A percentile compares a stretch with the other conserved stretches of the same genome.
phyloP scores from a whole-genome alignment of 192 early-diverging fungal genomes.

The Linnemannia zychae region DNA sequence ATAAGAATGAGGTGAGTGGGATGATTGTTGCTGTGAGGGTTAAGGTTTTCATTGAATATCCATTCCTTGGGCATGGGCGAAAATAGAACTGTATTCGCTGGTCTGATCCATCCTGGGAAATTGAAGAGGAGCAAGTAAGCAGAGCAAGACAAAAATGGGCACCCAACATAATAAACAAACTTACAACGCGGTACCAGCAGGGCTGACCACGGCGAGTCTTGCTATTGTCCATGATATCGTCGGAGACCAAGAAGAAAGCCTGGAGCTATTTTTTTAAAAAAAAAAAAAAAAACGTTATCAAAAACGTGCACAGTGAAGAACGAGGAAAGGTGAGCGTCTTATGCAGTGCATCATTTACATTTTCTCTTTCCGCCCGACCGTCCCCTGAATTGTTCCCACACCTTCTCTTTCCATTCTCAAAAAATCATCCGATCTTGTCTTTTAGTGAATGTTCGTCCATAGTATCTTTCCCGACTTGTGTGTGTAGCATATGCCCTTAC shows the following conservation, averaged over 20 bases:
- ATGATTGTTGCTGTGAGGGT: background rate
- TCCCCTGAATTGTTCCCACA: background rate
- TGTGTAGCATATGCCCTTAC: too few species aligned
- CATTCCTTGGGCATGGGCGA: background rate
- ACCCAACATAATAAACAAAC: background rate
- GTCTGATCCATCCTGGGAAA: background rate
- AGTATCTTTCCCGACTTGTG: background rate
- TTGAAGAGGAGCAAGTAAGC: background rate
- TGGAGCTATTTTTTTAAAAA: slow-evolving; percentile 78
- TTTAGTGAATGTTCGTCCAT: background rate
- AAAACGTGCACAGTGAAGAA: slow-evolving; percentile 4
- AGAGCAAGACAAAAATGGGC: background rate
- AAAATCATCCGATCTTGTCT: background rate
- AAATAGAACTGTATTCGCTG: background rate
- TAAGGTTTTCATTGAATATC: background rate
- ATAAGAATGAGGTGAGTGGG: background rate
- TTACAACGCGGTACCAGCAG: slow-evolving; percentile 92
- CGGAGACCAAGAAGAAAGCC: slow-evolving; percentile 97
- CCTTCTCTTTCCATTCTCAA: background rate
- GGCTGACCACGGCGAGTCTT: slow-evolving; percentile 96
- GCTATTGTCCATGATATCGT: slow-evolving; percentile 99
- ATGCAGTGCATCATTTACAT: background rate
- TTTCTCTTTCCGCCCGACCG: background rate
- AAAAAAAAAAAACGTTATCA: background rate
- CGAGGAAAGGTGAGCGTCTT: background rate